Evolutionary conservation across 352 stramenopile species (phyloP).

Genomic region (Phytophthora pisi): DNA sequence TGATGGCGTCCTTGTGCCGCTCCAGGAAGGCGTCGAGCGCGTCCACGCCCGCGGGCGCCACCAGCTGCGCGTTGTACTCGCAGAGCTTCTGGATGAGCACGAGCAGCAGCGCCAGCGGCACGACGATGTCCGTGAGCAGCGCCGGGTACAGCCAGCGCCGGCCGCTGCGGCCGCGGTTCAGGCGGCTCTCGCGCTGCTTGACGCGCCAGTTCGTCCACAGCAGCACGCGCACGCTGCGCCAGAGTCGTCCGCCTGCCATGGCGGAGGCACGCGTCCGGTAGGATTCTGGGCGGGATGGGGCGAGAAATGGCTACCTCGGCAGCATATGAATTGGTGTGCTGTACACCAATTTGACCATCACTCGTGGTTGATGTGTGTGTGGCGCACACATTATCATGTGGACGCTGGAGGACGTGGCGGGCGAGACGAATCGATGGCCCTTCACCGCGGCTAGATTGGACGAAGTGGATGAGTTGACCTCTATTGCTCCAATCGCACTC

Average conservation of each 20-base stretch:
- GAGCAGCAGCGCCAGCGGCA: constrained; percentile 64
- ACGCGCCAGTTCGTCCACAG: constrained; percentile 87
- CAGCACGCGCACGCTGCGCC: constrained; percentile 56
- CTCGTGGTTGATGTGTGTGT: neutral
- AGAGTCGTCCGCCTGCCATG: constrained; percentile 22
- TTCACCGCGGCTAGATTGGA: no score
- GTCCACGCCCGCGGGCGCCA: constrained; percentile 17
- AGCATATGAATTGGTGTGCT: neutral
- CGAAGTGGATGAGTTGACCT: no score
- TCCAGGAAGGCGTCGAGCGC: constrained; percentile 1
- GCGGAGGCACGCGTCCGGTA: neutral
- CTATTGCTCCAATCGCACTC: no score
- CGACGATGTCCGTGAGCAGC: constrained; percentile 70
- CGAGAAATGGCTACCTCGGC: neutral
- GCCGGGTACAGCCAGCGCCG: constrained; percentile 68
- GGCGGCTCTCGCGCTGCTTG: constrained; percentile 78
- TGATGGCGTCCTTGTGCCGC: constrained; percentile 1
- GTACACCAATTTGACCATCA: neutral
- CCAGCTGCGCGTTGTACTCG: constrained; percentile 52
- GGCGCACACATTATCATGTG: no score
- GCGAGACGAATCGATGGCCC: no score
- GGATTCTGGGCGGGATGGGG: constrained; percentile 15
- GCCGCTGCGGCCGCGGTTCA: constrained; percentile 53
- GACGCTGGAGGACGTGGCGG: no score
- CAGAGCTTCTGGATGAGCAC: constrained; percentile 66